Evolutionary conservation across 2,329 filamentous ascomycete genomes (phyloP).

Genomic region (Elsinoe ampelina): DNA sequence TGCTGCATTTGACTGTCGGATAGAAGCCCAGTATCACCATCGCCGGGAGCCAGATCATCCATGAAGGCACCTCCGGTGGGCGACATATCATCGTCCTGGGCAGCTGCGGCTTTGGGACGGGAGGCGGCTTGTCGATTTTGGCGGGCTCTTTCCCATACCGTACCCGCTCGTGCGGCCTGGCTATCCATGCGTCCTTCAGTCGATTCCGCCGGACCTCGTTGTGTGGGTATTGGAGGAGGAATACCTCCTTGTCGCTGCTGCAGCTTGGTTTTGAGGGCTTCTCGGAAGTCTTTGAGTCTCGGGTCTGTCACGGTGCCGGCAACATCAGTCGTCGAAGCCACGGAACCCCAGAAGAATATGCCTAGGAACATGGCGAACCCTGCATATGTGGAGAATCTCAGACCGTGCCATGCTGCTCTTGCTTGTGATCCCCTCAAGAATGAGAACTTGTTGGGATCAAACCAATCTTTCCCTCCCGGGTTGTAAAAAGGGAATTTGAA

Average conservation of each 20-base stretch:
- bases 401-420: conserved; percentile 24
- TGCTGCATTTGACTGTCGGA: conserved; percentile 24
- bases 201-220: conserved; percentile 13
- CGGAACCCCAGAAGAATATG: conserved; percentile 23
- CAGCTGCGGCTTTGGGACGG: not conserved
- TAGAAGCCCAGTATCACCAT: conserved; percentile 22
- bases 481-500: conserved; percentile 36
- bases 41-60: conserved; percentile 24
- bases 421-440: conserved; percentile 28
- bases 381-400: conserved; percentile 24
- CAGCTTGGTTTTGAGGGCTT: conserved; percentile 27
- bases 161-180: conserved; percentile 14
- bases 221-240: not conserved
- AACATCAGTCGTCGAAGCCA: conserved; percentile 28
- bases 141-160: conserved; percentile 10
- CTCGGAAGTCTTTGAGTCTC: conserved; percentile 31
- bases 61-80: conserved; percentile 29
- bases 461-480: conserved; percentile 26
- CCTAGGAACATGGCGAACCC: conserved; percentile 28
- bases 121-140: not conserved
- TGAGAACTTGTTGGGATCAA: conserved; percentile 32
- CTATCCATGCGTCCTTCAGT: conserved; percentile 15
- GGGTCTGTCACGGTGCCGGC: conserved; percentile 32
- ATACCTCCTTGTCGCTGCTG: conserved; percentile 19
- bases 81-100: conserved; percentile 30